Percentiles rank a stretch among this genome's conserved stretches.
These are phyloP conservation scores for Neopestalotiopsis rosae DNA, from an alignment of 2,329 filamentous ascomycete genomes.

Conservation along the genomic window DNA sequence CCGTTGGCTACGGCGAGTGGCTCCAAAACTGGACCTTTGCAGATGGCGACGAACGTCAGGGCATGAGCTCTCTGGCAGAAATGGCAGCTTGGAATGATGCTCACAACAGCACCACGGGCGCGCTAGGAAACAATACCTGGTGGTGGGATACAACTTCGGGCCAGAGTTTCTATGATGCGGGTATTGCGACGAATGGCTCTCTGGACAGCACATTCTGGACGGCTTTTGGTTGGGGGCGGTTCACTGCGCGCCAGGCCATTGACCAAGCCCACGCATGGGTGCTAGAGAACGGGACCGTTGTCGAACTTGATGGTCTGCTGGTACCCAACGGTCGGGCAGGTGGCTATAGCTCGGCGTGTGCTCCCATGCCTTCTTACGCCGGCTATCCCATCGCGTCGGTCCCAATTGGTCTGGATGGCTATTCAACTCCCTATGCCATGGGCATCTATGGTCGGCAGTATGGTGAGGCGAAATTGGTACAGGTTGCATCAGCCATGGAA, in stretches of 20 bases:
- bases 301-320: constrained; percentile 20
- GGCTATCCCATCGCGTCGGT: constrained; percentile 18
- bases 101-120: constrained; percentile 23
- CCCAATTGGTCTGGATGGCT: not conserved
- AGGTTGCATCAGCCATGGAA: constrained; percentile 17
- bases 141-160: constrained; percentile 24
- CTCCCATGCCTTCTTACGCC: constrained; percentile 20
- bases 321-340: constrained; percentile 20
- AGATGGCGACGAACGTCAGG: constrained; percentile 20
- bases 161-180: constrained; percentile 23
- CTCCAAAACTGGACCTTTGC: constrained; percentile 25
- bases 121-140: constrained; percentile 26
- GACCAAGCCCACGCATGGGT: constrained; percentile 19
- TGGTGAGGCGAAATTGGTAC: constrained; percentile 16
- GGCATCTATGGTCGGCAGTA: constrained; percentile 15
- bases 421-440: not conserved
- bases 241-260: constrained; percentile 21
- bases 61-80: constrained; percentile 23
- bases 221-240: constrained; percentile 20
- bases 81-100: constrained; percentile 27
- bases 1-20: constrained; percentile 28
- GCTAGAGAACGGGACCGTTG: not conserved
- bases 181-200: constrained; percentile 20
- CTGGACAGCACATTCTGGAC: constrained; percentile 19
- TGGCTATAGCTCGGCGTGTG: constrained; percentile 16